Evolutionary conservation across 352 stramenopile genomes (phyloP).

Genomic region (Phytophthora chlamydospora): DNA sequence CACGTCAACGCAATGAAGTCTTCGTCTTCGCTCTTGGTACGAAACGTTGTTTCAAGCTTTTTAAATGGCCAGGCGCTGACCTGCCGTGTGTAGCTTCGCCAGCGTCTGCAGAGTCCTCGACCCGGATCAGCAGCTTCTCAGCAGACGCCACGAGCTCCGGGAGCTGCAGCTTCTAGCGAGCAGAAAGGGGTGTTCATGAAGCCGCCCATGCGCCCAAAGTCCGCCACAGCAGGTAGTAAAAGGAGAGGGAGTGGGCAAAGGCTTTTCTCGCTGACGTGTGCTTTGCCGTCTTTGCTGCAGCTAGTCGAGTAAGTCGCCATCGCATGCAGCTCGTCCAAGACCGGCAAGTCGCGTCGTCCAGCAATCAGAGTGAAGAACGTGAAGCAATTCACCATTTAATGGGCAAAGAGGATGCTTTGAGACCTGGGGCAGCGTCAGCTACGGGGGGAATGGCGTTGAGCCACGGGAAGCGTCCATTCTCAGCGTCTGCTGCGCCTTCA

Average conservation of each 20-base stretch:
- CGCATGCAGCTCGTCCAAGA: constrained; percentile 45
- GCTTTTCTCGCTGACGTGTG: not conserved
- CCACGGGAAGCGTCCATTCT: constrained; percentile 28
- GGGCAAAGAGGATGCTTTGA: constrained; percentile 22
- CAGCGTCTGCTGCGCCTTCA: constrained; percentile 17
- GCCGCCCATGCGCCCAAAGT: constrained; percentile 50
- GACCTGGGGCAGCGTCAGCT: constrained; percentile 3
- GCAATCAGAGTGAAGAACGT: constrained; percentile 28
- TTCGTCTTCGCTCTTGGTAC: constrained; percentile 14
- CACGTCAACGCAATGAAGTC: constrained; percentile 19
- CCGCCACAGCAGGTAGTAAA: constrained; percentile 24
- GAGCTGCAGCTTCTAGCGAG: constrained; percentile 4
- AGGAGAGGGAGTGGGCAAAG: too few species aligned
- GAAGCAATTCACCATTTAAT: not conserved
- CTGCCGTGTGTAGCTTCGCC: constrained; percentile 43
- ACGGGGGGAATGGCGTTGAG: not conserved
- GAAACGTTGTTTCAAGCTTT: not conserved
- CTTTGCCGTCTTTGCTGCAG: constrained; percentile 8
- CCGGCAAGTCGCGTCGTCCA: not conserved
- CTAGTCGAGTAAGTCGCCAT: constrained; percentile 43
- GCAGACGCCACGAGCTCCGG: constrained; percentile 20
- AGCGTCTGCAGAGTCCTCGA: constrained; percentile 52
- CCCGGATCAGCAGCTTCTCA: constrained; percentile 33
- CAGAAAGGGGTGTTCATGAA: constrained; percentile 41
- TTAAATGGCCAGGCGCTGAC: not conserved